Evolutionary conservation across 1,284 basidiomycete genomes (phyloP), one percentile per base, ranked within the genome.

Genomic region (Xerocomus cyaneibrunnescens): DNA sequence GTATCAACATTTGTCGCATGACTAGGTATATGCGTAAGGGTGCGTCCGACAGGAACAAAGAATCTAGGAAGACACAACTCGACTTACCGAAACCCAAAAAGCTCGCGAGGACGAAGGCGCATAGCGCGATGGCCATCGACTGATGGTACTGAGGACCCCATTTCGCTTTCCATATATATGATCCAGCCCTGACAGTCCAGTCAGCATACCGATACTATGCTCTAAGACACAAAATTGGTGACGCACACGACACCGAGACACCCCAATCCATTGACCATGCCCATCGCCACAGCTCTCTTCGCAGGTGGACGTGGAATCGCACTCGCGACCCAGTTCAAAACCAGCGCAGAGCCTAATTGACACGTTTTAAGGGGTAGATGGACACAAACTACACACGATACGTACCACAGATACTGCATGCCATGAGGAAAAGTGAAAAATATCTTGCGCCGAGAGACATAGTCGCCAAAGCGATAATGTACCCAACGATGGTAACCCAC

Each of bases 341-440:
- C 81, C 57, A 86, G 73, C 2, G 83, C 77, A 61, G 80, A 81
- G 3, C 81, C 83, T 84, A 38, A 21, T 41, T n/a, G 22, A 25
- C 7, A 16, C 9, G 17, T 8, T 44, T 30, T n/a, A 41, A 7
- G 36, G 16, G 13, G 3, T 40, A 5, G 16, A n/a, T 5, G 12
- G 7, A 19, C 5, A 13, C 7, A 32, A 19, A 9, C 2, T n/a
- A 12, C 19, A 22, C 14, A 32, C 4, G 16, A 23, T 35, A 70
- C 76, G 45, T 34, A 80, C 83, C 82, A 17, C 71, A 71, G 57
- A 79, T 80, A 25, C 81, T 79, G 40, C 62, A 62, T 0, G 84
- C 77, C 82, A 86, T 83, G 17, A 85, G 68, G 71, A 87, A 88
- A 62, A 87, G 71, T 0, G 79, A 75, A 36, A 87, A 70, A 56